A percentile compares a stretch with the other conserved stretches of the same genome.
These are phyloP conservation scores for Diutina rugosa DNA, from an alignment of 1,139 yeast species.

Conservation along the genomic window DNA sequence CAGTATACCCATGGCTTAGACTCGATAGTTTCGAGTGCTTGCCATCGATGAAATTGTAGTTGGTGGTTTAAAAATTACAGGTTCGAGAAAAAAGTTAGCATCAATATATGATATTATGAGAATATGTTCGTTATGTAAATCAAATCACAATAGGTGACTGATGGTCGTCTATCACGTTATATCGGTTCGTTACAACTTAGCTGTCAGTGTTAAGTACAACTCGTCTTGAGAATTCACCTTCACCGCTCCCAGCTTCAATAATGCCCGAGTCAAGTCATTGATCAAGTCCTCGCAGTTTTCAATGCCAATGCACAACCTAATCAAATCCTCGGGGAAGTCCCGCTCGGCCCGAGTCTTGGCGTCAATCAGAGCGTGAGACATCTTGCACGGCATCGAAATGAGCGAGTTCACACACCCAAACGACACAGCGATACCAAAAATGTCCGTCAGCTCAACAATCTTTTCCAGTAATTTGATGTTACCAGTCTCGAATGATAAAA, in stretches of 20 bases:
- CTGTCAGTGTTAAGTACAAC: neutral
- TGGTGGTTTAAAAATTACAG: neutral
- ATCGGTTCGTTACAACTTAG: neutral
- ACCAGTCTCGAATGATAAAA: conserved; percentile 80
- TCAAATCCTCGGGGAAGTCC: conserved; percentile 82
- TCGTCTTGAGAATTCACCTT: conserved; percentile 1
- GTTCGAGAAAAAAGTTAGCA: neutral
- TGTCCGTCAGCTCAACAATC: conserved; percentile 61
- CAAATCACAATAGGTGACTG: neutral
- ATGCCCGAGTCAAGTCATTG: conserved; percentile 60
- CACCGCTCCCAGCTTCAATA: conserved; percentile 52
- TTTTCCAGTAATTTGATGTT: conserved; percentile 51
- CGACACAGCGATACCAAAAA: conserved; percentile 84
- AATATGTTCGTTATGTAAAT: neutral
- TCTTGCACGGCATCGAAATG: conserved; percentile 84
- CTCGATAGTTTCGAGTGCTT: neutral
- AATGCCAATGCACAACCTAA: conserved; percentile 81
- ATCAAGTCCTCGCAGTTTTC: conserved; percentile 58
- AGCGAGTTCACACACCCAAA: conserved; percentile 91
- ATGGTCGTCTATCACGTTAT: neutral
- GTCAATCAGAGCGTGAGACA: conserved; percentile 96
- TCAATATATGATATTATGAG: neutral
- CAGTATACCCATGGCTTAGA: neutral
- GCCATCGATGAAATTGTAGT: neutral
- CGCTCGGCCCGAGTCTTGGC: conserved; percentile 77